These are phyloP conservation scores for Neurospora cerealis DNA, from an alignment of 495 filamentous ascomycete genomes.

Conservation along the genomic window DNA sequence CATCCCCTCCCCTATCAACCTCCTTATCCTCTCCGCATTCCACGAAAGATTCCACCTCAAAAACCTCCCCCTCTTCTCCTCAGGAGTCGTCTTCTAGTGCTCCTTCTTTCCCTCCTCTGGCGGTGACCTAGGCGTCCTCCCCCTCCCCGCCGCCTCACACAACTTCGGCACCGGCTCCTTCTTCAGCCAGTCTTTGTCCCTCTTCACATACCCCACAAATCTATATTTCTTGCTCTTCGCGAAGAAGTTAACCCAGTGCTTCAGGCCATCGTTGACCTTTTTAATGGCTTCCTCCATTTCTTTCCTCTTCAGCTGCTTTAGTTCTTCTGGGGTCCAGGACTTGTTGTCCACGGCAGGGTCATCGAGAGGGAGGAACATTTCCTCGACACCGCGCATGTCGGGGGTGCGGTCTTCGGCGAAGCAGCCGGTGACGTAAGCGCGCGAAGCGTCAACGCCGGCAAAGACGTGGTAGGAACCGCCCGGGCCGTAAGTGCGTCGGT, in stretches of 20 bases:
- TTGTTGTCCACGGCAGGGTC: constrained; percentile 42
- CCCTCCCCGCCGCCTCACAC: constrained; percentile 36
- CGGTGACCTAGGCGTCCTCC: constrained; percentile 29
- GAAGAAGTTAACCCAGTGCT: constrained; percentile 71
- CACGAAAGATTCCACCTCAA: too few species aligned
- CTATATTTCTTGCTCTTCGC: constrained; percentile 63
- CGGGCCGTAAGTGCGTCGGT: constrained; percentile 71
- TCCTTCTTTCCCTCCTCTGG: constrained; percentile 17
- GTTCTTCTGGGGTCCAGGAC: constrained; percentile 41
- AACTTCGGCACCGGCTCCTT: constrained; percentile 30
- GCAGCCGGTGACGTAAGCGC: constrained; percentile 94
- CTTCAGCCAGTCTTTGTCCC: constrained; percentile 35
- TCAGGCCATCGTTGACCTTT: constrained; percentile 46
- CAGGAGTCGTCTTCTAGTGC: not conserved
- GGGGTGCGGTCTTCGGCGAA: constrained; percentile 75
- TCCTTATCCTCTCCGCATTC: too few species aligned
- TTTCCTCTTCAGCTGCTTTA: constrained; percentile 43
- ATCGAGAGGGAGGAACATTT: constrained; percentile 75
- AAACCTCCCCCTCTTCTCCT: not conserved
- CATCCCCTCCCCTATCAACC: too few species aligned
- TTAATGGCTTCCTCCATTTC: constrained; percentile 41
- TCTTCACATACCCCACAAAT: constrained; percentile 56
- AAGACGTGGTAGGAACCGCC: constrained; percentile 86
- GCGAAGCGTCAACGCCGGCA: constrained; percentile 74
- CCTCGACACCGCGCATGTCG: constrained; percentile 78